These are phyloP conservation scores for Cladorrhinum sp. DNA, from an alignment of 2,329 filamentous ascomycete genomes.

Conservation along the genomic window DNA sequence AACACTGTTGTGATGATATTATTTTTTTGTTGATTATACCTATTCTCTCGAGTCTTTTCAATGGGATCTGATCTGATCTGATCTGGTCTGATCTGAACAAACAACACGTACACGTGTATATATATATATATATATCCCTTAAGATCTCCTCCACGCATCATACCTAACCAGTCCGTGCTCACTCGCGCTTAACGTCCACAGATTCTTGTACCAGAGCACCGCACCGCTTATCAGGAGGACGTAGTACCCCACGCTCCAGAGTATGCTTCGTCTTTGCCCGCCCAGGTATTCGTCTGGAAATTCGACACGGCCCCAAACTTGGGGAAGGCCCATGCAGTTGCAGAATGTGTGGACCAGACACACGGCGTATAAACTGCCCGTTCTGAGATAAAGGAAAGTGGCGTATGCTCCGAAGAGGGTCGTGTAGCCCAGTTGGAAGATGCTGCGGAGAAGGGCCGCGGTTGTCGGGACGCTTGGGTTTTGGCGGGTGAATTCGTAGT, in stretches of 20 bases:
- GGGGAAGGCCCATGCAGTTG: constrained; percentile 86
- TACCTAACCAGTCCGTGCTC: constrained; percentile 22
- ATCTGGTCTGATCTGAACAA: no score
- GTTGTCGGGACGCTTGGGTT: constrained; percentile 66
- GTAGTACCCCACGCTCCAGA: constrained; percentile 80
- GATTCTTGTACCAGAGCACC: constrained; percentile 63
- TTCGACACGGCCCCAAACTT: constrained; percentile 76
- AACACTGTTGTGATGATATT: no score
- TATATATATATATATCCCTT: not conserved
- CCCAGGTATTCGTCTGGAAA: constrained; percentile 30
- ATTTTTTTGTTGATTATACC: no score
- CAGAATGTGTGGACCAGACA: constrained; percentile 82
- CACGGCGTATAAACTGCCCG: constrained; percentile 73
- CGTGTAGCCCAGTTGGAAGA: constrained; percentile 86
- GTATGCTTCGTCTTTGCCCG: constrained; percentile 17
- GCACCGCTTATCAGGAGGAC: constrained; percentile 69
- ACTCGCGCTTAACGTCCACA: constrained; percentile 55
- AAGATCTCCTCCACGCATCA: not conserved
- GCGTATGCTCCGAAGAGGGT: constrained; percentile 92
- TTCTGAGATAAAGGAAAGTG: constrained; percentile 82
- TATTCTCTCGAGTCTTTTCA: no score
- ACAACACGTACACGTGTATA: no score
- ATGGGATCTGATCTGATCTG: no score
- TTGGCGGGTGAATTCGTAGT: constrained; percentile 87
- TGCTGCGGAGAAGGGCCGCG: constrained; percentile 64